Evolutionary conservation across 306 rosid species (phyloP), one percentile per base, ranked within the genome.

Genomic region (Trifolium pratense): DNA sequence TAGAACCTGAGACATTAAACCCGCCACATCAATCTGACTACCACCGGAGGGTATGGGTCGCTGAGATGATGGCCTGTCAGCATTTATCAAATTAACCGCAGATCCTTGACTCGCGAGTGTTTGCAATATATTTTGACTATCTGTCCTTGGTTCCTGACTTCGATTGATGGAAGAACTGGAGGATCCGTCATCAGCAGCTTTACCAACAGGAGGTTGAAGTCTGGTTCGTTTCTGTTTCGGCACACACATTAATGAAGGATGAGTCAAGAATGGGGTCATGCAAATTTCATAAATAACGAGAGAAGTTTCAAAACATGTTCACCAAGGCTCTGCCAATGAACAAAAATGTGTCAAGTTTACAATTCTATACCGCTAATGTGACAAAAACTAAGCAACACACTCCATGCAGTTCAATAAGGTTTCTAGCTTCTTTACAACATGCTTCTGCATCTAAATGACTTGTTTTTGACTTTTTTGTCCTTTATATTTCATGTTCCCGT

Each of bases 1-100:
- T 84, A 95, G 80, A 75, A 86, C 96, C 89, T 91, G 99, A 73
- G 96, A 91, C 97, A 95, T 91, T 32, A 89, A 74, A 70, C 86
- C 85, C 15, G 90, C 84, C 77, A 91, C 64, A 82, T 88, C 97
- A 77, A 79, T 71, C 79, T 82, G 88, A 63, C 78, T 85, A 75
- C 46, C 75, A 73, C 67, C 65, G n/a, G 90, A 71, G 66, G 85
- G 79, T 49, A 66, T 49, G 63, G 81, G 57, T 36, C n/a, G 79
- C 40, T 69, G 78, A 37, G 96, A 70, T 52, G 96, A 75, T 46
- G 79, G 78, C 9, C 77, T 86, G 75, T 72, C 70, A 25, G 75
- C 62, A 76, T 70, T 76, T 63, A 79, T 66, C 64, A 74, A 83
- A 82, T 78, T 78, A 58, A 63, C 70, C 68, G 82, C 72, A 85